A percentile compares a stretch with the other conserved stretches of the same genome.
phyloP scores from a whole-genome alignment of 176 grass and related monocot species.

The Themeda triandra region DNA sequence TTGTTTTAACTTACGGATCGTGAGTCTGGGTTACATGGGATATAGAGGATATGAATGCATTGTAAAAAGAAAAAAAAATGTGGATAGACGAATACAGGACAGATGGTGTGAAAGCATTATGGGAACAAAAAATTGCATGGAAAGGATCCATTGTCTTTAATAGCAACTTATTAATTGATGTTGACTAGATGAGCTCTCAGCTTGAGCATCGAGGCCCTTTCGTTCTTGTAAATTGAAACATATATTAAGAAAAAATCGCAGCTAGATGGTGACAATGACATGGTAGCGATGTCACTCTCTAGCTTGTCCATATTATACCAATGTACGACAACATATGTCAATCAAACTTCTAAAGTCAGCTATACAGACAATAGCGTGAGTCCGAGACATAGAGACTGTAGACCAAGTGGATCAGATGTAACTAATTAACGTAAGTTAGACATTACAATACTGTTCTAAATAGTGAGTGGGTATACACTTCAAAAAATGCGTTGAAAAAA shows the following conservation, averaged over 20 bases:
- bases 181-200: background rate
- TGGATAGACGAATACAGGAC: too few relatives aligned
- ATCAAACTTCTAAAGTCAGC: background rate
- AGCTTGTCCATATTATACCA: background rate
- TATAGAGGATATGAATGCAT: too few relatives aligned
- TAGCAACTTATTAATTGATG: background rate
- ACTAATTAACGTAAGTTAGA: background rate
- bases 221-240: background rate
- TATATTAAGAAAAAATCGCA: background rate
- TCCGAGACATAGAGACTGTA: background rate
- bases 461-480: too few relatives aligned
- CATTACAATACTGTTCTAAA: background rate
- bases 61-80: too few relatives aligned
- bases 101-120: too few relatives aligned
- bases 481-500: too few relatives aligned
- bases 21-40: too few relatives aligned
- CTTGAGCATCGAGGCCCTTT: too few relatives aligned
- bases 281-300: background rate
- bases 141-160: background rate
- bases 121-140: too few relatives aligned
- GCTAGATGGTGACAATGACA: background rate
- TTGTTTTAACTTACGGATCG: too few relatives aligned
- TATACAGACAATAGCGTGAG: background rate
- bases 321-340: background rate
- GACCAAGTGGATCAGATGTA: conserved; percentile 6